phyloP scores from a whole-genome alignment of 768 basidiomycete species.

The Naematelia aurantialba region DNA sequence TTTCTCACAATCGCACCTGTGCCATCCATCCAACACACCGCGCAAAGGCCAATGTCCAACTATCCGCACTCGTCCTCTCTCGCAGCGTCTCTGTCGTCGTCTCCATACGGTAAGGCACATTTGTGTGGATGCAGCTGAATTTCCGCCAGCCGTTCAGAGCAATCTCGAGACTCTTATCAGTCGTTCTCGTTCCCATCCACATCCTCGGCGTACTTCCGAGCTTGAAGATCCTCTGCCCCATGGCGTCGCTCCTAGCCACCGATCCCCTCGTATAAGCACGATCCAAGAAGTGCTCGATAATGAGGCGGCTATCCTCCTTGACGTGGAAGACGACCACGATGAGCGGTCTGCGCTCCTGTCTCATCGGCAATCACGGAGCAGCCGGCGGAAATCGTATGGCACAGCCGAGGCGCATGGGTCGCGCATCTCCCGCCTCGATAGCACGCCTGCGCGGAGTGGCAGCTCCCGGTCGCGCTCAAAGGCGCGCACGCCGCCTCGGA shows the following conservation, averaged over 20 bases:
- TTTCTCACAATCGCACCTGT: not conserved
- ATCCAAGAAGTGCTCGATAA: slow-evolving; percentile 37
- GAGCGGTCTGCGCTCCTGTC: slow-evolving; percentile 15
- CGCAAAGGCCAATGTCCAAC: slow-evolving; percentile 42
- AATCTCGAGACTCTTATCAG: slow-evolving; percentile 46
- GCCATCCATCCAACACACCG: not conserved
- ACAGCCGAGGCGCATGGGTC: slow-evolving; percentile 20
- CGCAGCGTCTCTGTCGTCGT: slow-evolving; percentile 36
- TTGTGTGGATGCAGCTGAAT: not conserved
- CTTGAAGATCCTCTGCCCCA: not conserved
- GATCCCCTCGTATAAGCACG: slow-evolving; percentile 19
- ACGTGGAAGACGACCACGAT: slow-evolving; percentile 28
- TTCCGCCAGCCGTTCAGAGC: slow-evolving; percentile 34
- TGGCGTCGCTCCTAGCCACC: slow-evolving; percentile 4
- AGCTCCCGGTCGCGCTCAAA: slow-evolving; percentile 36
- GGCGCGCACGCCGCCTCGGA: slow-evolving; percentile 35
- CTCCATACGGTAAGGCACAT: slow-evolving; percentile 42
- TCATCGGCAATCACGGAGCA: slow-evolving; percentile 11
- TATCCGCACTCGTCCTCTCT: slow-evolving; percentile 37
- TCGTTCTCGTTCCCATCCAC: slow-evolving; percentile 35
- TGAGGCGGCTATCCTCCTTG: slow-evolving; percentile 25
- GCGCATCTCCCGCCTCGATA: not conserved
- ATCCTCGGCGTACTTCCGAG: slow-evolving; percentile 24
- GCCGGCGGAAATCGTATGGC: slow-evolving; percentile 21
- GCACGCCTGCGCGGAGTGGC: slow-evolving; percentile 12